phyloP scores from a whole-genome alignment of 2,329 filamentous ascomycete genomes.

The Biscogniauxia sp. region DNA sequence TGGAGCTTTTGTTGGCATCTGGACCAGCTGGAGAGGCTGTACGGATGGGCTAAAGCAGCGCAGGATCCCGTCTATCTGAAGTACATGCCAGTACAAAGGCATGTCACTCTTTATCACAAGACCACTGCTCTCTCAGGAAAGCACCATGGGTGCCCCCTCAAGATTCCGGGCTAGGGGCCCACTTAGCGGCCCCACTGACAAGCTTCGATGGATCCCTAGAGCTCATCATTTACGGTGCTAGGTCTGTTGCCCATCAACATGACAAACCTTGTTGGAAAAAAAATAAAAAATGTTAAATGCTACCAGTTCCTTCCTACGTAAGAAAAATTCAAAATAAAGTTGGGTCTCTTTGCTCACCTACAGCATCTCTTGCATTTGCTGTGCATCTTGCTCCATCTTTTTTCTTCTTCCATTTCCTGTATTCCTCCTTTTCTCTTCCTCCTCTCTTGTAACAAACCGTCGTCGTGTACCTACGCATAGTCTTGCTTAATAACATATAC shows the following conservation, averaged over 20 bases:
- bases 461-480: not conserved
- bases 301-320: slow-evolving; percentile 12
- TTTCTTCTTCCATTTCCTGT: slow-evolving; percentile 5
- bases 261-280: slow-evolving; percentile 8
- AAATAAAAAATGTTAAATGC: slow-evolving; percentile 21
- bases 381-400: slow-evolving; percentile 1
- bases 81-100: not conserved
- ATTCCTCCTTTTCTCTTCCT: not conserved
- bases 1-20: not conserved
- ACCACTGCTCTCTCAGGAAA: slow-evolving; percentile 6
- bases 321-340: not conserved
- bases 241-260: slow-evolving; percentile 11
- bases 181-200: slow-evolving; percentile 8
- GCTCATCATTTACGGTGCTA: slow-evolving; percentile 16
- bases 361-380: slow-evolving; percentile 4
- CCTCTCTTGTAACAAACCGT: not conserved
- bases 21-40: not conserved
- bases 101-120: not conserved
- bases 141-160: slow-evolving; percentile 11
- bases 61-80: not conserved
- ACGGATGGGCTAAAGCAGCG: not conserved
- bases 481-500: not conserved
- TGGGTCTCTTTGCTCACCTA: slow-evolving; percentile 6
- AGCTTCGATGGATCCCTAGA: slow-evolving; percentile 15
- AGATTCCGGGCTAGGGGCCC: slow-evolving; percentile 12